Percentiles rank a stretch among this genome's conserved stretches.
Evolutionary conservation across 2,329 filamentous ascomycete genomes (phyloP).

Genomic region (Parastagonospora avenae): DNA sequence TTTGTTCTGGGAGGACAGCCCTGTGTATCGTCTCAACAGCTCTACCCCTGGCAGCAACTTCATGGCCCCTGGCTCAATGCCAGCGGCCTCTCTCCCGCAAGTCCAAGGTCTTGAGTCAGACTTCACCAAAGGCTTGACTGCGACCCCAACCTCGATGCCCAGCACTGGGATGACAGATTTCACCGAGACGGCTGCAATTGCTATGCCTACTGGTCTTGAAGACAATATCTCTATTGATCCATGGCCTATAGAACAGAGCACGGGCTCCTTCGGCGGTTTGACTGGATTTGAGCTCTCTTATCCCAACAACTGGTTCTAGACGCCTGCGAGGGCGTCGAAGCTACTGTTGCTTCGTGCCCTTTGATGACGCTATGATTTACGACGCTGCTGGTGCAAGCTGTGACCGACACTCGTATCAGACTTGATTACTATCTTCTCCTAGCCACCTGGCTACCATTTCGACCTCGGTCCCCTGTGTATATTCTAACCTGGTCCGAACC

Average conservation of each 20-base stretch:
- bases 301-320: constrained; percentile 41
- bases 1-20: constrained; percentile 46
- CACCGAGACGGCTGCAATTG: constrained; percentile 35
- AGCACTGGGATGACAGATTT: constrained; percentile 28
- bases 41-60: constrained; percentile 29
- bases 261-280: constrained; percentile 28
- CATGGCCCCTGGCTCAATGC: constrained; percentile 30
- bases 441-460: constrained; percentile 25
- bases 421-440: constrained; percentile 25
- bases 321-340: constrained; percentile 22
- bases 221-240: constrained; percentile 35
- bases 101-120: constrained; percentile 36
- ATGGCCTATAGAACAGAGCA: constrained; percentile 39
- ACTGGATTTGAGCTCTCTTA: constrained; percentile 32
- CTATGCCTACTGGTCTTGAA: constrained; percentile 39
- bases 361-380: constrained; percentile 45
- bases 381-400: constrained; percentile 42
- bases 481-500: constrained; percentile 36
- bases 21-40: constrained; percentile 38
- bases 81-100: constrained; percentile 25
- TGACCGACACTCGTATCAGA: constrained; percentile 27
- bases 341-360: constrained; percentile 17
- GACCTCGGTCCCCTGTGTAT: constrained; percentile 44
- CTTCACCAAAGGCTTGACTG: constrained; percentile 32
- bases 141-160: constrained; percentile 29